Base-by-base conservation (phyloP, 805 yeast species). In the Komagataella ulmi region DNA sequence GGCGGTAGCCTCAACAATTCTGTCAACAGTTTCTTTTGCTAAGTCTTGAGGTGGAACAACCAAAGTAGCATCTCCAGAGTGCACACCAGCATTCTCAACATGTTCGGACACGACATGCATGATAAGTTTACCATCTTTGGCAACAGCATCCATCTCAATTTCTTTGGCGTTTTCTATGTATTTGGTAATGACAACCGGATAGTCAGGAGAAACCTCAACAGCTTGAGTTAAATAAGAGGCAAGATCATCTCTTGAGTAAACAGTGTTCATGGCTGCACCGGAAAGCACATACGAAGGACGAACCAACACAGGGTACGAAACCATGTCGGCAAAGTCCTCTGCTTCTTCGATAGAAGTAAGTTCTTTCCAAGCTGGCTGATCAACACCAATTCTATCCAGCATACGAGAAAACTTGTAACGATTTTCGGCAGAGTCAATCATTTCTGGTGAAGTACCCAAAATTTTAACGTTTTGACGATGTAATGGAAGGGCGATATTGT, bases 281-380 rank as follows among this genome's bases (percentile, higher is more conserved):
- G 97, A 88, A 56, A 91, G 74, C 45, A 91, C 99, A 65, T 91
- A 91, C 21, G 97, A 90, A 30, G 99, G 99, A 75, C 99, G 88
- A 50, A 91, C 98, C 59, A 91, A 75, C 45, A 91, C 98, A 50
- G 99, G 99, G 68, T 88, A 91, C 43, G 88, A 77, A 51, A 88
- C 98, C 64, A 79, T 82, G 49, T 88, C 85, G 53, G 98, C 97
- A 65, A 91, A 91, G 47, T 72, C 81, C 66, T 88, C 95, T 54
- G 99, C 98, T 69, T 91, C 98, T 45, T 76, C 88, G 53, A 88
- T 76, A 21, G 96, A 87, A 44, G 98, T 89, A 61, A 91, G 79
- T 70, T 91, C 99, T 69, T 90, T 91, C 99, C 99, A 91, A 44
- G 97, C 96, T 47, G 99, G 99, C 72, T 91, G 99, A 71, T 91